Percentiles rank a stretch among this genome's conserved stretches.
Evolutionary conservation across 108 stramenopile genomes (phyloP).

Genomic region (Cylindrotheca closterium): DNA sequence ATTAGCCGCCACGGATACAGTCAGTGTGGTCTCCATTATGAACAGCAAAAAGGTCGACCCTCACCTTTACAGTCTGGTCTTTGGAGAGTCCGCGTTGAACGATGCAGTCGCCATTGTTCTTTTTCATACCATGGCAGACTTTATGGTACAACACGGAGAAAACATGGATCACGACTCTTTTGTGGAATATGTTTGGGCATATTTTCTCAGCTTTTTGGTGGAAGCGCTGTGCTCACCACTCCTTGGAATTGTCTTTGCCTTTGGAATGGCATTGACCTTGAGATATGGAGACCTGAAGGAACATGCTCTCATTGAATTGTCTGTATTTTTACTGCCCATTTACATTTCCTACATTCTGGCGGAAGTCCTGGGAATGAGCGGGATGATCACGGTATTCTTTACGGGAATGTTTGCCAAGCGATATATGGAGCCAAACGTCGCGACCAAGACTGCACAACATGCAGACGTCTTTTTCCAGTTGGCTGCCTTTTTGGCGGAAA

Average conservation of each 20-base stretch:
- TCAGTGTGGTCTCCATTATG: constrained; percentile 68
- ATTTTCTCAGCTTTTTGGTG: constrained; percentile 45
- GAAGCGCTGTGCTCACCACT: constrained; percentile 48
- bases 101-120: constrained; percentile 86
- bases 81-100: constrained; percentile 85
- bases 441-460: constrained; percentile 25
- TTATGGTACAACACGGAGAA: constrained; percentile 16
- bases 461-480: constrained; percentile 48
- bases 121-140: constrained; percentile 49
- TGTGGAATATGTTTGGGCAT: constrained; percentile 15
- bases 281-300: constrained; percentile 47
- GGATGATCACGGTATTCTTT: constrained; percentile 88
- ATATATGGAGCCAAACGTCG: constrained; percentile 61
- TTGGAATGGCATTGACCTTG: constrained; percentile 49
- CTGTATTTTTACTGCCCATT: constrained; percentile 54
- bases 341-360: constrained; percentile 75
- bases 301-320: constrained; percentile 47
- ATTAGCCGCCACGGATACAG: constrained; percentile 84
- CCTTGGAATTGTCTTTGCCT: constrained; percentile 58
- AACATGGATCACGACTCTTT: constrained; percentile 3
- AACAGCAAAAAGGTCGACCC: constrained; percentile 71
- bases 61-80: constrained; percentile 73
- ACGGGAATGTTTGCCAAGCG: constrained; percentile 64
- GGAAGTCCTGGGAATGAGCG: constrained; percentile 59
- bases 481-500: constrained; percentile 66